phyloP scores from a whole-genome alignment of 2,329 filamentous ascomycete genomes.

The Knoxdaviesia proteae region DNA sequence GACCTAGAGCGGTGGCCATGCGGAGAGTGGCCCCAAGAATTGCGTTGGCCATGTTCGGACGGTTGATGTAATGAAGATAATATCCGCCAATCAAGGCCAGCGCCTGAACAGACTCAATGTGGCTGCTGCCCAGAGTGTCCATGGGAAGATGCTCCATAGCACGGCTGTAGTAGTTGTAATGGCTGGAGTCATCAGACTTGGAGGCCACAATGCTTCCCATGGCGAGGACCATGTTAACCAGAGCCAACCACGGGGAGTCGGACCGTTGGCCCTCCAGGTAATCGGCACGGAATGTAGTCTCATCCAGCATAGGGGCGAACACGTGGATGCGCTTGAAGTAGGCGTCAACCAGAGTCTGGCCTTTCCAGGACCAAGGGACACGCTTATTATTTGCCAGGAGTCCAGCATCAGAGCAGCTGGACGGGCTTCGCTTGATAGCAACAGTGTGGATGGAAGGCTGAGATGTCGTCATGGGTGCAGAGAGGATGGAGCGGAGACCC shows the following conservation, averaged over 20 bases:
- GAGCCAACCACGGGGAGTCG: conserved; percentile 48
- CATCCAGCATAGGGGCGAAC: conserved; percentile 54
- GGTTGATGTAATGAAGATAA: conserved; percentile 60
- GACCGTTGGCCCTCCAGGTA: conserved; percentile 32
- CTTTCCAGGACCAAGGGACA: conserved; percentile 36
- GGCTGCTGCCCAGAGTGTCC: conserved; percentile 38
- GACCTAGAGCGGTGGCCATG: conserved; percentile 53
- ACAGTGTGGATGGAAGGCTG: conserved; percentile 20
- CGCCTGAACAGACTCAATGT: conserved; percentile 54
- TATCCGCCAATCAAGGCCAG: conserved; percentile 52
- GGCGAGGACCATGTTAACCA: conserved; percentile 59
- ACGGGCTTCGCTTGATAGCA: conserved; percentile 20
- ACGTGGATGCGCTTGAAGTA: conserved; percentile 57
- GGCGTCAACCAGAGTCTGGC: conserved; percentile 49
- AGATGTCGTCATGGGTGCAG: conserved; percentile 23
- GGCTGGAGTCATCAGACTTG: conserved; percentile 42
- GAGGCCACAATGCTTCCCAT: conserved; percentile 52
- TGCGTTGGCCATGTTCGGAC: conserved; percentile 57
- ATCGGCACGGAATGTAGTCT: conserved; percentile 43
- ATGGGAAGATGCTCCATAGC: conserved; percentile 46
- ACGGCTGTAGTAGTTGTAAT: conserved; percentile 48
- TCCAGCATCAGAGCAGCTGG: no score
- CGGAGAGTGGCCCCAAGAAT: conserved; percentile 50
- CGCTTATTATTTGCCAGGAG: no score
- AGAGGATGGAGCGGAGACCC: conserved; percentile 21